Evolutionary conservation across 176 grass and related monocot species (phyloP), one percentile per base, ranked within the genome.

Genomic region (Oryza longistaminata): DNA sequence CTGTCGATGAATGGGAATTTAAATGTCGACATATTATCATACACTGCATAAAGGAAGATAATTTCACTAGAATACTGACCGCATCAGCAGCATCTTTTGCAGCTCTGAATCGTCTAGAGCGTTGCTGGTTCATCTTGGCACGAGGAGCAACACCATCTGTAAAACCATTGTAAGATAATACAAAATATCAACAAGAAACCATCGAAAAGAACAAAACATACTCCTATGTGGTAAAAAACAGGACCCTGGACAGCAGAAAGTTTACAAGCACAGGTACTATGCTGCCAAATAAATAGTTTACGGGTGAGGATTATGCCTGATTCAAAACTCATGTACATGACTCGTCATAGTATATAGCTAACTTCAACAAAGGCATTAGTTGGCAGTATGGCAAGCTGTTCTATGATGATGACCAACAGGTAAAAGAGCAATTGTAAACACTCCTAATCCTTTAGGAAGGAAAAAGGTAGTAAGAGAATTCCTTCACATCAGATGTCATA

Each of bases 41-140:
- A 58, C 15, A 88, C 45, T 81, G 65, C 43, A 67, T 31, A 78
- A 45, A 75, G 0, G 39, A 86, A 68, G 24, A 81, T 65, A 60
- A 31, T 45, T 90, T 33, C 50, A 76, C 9, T 81, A 87, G 42
- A 84, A 83, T 68, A 95, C 93, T 93, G 37, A 98, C 96, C 61
- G 93, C 96, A 84, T 99, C 96, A 58, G 93, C 85, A 85, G 96
- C 96, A 88, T 99, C 96, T 91, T 98, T 99, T 52, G 96, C 96
- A 88, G 96, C 93, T 89, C 93, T 96, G 50, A 99, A 99, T 80
- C 96, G 83, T 82, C 96, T 95, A 61, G 96, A 99, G 25, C 96
- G 91, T 70, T 99, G 96, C 71, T 99, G 96, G 74, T 99, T 99
- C 96, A 99, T 99, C 86, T 99, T 99, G 89, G 96, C 96, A 76